Evolutionary conservation across 1,284 basidiomycete genomes (phyloP), one percentile per base, ranked within the genome.

Genomic region (Anthracocystis setariae): DNA sequence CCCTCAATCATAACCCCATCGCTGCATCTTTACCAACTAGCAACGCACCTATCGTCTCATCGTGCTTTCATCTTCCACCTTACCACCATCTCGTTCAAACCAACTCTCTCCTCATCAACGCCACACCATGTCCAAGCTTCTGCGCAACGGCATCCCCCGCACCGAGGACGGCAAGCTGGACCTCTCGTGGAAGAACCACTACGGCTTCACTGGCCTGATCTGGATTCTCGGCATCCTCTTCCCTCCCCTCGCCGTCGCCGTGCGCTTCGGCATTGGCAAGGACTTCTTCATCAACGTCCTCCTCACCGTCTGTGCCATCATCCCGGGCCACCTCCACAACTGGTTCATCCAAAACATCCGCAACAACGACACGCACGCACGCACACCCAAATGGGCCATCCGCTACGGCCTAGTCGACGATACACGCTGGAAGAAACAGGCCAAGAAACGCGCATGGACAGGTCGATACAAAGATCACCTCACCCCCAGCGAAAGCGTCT

Each of bases 251-350:
- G 95, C 95, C 67, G 93, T 98, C 38, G 92, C 93, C 18, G 90
- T 92, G 20, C 88, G 95, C 55, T 98, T 98, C 84, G 95, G 95
- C 27, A 88, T 98, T 77, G 94, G 93, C 4, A 85, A 84, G 42
- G 95, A 97, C 84, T 96, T 98, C 84, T 94, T 91, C 88, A 85
- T 98, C 77, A 98, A 98, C 83, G 83, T 93, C 12, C 78, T 97
- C 70, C 84, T 95, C 46, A 96, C 93, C 21, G 87, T 96, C 60
- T 90, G 89, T 82, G 95, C 94, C 5, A 77, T 74, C 43, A 69
- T 81, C 63, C 76, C 65, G 8, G 62, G 66, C 47, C 92, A 94
- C 79, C 33, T 68, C 1, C 67, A 73, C 42, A 70, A 74, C 42
- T 73, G 66, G 50, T 69, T 73, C 13, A 66, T 74, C 21, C 68